A percentile compares a stretch with the other conserved stretches of the same genome.
phyloP scores from a whole-genome alignment of 129 eudicot species.

The Ambrosia artemisiifolia region DNA sequence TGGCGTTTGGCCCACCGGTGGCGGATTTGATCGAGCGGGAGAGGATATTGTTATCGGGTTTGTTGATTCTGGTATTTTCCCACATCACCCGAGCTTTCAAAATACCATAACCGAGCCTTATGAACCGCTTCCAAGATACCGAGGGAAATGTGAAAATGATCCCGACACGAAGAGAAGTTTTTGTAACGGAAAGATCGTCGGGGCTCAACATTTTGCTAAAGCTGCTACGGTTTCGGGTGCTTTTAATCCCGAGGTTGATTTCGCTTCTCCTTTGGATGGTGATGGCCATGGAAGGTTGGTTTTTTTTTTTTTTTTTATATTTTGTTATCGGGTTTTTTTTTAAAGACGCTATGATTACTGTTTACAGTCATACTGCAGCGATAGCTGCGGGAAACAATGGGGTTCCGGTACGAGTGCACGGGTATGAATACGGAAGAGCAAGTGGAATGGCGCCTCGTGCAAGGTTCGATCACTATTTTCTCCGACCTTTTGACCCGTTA shows the following conservation, averaged over 20 bases:
- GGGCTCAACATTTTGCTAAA: slow-evolving; percentile 98
- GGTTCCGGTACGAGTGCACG: slow-evolving; percentile 86
- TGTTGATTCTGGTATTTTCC: slow-evolving; percentile 94
- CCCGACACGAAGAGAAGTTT: slow-evolving; percentile 60
- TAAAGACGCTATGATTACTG: background rate
- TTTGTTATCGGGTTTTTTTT: background rate
- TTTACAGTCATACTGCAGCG: slow-evolving; percentile 88
- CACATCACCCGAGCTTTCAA: slow-evolving; percentile 87
- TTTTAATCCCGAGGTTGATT: slow-evolving; percentile 76
- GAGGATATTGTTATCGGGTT: slow-evolving; percentile 96
- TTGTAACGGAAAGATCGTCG: slow-evolving; percentile 95
- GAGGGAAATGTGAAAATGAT: slow-evolving; percentile 97
- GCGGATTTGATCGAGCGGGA: slow-evolving; percentile 93
- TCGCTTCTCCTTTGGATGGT: slow-evolving; percentile 98
- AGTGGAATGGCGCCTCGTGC: slow-evolving; percentile 99
- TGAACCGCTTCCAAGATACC: slow-evolving; percentile 80
- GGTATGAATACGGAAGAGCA: slow-evolving; percentile 88
- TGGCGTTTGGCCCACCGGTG: slow-evolving; percentile 98
- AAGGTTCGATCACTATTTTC: slow-evolving; percentile 41
- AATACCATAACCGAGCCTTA: slow-evolving; percentile 57
- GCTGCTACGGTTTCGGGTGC: slow-evolving; percentile 94
- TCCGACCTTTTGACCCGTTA: too few relatives aligned
- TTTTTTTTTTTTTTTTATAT: background rate
- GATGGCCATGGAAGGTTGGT: slow-evolving; percentile 99
- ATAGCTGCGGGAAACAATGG: slow-evolving; percentile 99